Evolutionary conservation across 2,329 filamentous ascomycete species (phyloP), one percentile per base, ranked within the genome.

Genomic region (Pseudopyricularia javanii): DNA sequence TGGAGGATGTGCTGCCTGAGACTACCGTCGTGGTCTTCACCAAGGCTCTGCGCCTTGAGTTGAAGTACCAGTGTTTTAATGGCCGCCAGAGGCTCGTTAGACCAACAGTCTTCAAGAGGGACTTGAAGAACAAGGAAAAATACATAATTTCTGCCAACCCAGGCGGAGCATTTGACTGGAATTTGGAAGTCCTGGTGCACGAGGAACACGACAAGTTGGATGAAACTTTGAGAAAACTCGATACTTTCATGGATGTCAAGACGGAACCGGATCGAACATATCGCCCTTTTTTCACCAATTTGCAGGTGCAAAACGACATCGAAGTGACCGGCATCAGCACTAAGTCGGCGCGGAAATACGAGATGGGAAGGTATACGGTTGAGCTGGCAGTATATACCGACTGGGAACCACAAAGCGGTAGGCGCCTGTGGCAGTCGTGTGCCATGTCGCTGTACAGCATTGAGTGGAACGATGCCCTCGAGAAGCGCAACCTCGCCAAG

Each of bases 101-200:
- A 30, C 50, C 50, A 24, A 52, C 26, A 15, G 33, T 47, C 20
- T 52, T 52, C 50, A 47, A 54, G 22, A 53, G 40, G 3, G 26
- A 45, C 7, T 24, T 43, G 6, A 50, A 51, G 4, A 54, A 53
- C 26, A 40, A 52, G 7, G 57, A 64, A 33, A 54, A 67, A 14
- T 55, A 59, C 2, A 64, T 59, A n/a, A 56, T 64, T 7, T 67
- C 66, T 40, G 60, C 66, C 3, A 61, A 63, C 51, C 64, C 22
- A 70, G 69, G 40, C 53, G 53, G 3, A 56, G 67, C 8, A 3
- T 52, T 47, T 14, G 69, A 72, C 54, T 73, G 70, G 70, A 62
- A 62, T 3, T 48, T 73, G 2, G 61, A 62, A 26, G 62, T 65
- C 1, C 51, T 62, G 12, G 59, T 63, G 4, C 60, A 63, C 6